These are phyloP conservation scores for Rhodosporidiobolus sp. DNA, from an alignment of 768 basidiomycete species.

Conservation along the genomic window DNA sequence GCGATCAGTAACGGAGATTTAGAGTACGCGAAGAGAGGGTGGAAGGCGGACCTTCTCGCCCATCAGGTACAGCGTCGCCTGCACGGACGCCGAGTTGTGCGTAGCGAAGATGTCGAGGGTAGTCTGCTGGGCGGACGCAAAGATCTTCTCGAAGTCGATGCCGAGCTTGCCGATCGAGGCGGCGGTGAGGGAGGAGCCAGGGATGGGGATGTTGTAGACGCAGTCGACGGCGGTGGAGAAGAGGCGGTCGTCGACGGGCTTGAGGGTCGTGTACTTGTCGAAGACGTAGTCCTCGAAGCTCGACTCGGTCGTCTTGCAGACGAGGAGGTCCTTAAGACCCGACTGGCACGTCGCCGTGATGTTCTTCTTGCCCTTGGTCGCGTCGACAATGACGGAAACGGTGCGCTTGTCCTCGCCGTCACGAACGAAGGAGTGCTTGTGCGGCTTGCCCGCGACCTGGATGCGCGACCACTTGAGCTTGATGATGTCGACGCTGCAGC, in stretches of 20 bases:
- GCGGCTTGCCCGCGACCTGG: constrained; percentile 52
- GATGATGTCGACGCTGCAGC: constrained; percentile 42
- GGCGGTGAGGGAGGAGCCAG: constrained; percentile 51
- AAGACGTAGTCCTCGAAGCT: constrained; percentile 60
- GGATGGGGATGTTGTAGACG: constrained; percentile 48
- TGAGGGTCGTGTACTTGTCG: constrained; percentile 67
- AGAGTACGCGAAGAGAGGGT: constrained; percentile 47
- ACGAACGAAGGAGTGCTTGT: constrained; percentile 76
- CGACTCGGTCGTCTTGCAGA: constrained; percentile 85
- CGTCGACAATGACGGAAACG: constrained; percentile 56
- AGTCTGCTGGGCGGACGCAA: constrained; percentile 56
- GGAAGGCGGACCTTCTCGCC: constrained; percentile 50
- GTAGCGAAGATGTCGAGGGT: constrained; percentile 78
- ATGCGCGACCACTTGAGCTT: constrained; percentile 71
- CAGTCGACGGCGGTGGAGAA: constrained; percentile 84
- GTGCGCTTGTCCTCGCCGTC: constrained; percentile 87
- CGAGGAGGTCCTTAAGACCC: constrained; percentile 48
- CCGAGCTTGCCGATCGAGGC: constrained; percentile 44
- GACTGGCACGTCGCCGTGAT: constrained; percentile 60
- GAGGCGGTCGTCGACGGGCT: constrained; percentile 77
- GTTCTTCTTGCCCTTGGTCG: constrained; percentile 60
- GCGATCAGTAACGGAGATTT: not conserved
- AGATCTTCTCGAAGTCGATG: constrained; percentile 62
- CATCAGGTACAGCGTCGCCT: constrained; percentile 68
- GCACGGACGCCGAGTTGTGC: constrained; percentile 69